These are phyloP conservation scores for Plasmodium berghei DNA, from an alignment of 169 alveolate species.

Conservation along the genomic window DNA sequence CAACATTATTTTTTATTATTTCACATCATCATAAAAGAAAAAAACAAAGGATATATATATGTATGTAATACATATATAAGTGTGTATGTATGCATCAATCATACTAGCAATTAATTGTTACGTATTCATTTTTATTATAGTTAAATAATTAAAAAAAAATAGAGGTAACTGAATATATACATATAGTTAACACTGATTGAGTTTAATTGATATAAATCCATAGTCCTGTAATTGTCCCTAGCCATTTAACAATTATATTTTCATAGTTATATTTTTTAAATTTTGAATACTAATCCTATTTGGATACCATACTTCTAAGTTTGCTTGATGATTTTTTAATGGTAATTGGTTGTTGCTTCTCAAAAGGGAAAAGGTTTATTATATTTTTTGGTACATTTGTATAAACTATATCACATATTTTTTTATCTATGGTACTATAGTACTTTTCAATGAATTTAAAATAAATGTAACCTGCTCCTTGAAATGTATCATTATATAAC, in stretches of 20 bases:
- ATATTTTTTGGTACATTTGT: constrained; percentile 36
- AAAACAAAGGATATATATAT: constrained; percentile 2
- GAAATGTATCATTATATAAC: constrained; percentile 84
- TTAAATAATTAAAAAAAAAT: not conserved
- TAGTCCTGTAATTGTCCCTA: too few relatives aligned
- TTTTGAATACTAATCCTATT: constrained; percentile 40
- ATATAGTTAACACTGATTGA: too few relatives aligned
- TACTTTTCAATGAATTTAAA: constrained; percentile 69
- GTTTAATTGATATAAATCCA: too few relatives aligned
- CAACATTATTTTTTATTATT: not conserved
- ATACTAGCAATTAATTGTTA: not conserved
- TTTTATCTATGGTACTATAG: constrained; percentile 40
- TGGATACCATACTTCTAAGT: constrained; percentile 56
- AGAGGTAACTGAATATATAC: too few relatives aligned
- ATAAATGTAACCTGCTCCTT: constrained; percentile 86
- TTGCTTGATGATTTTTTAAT: constrained; percentile 53
- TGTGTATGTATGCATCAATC: constrained; percentile 17
- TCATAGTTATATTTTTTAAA: not conserved
- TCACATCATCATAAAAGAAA: constrained; percentile 1
- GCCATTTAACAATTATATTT: too few relatives aligned
- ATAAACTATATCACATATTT: constrained; percentile 40
- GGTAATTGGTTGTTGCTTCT: constrained; percentile 8
- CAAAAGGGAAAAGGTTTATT: constrained; percentile 26
- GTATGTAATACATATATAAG: constrained; percentile 2
- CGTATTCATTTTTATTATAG: not conserved